Percentiles rank a stretch among this genome's conserved stretches.
Conservation (phyloP, 1,284 basidiomycete genomes). For the Xerocomus alliaceus region DNA sequence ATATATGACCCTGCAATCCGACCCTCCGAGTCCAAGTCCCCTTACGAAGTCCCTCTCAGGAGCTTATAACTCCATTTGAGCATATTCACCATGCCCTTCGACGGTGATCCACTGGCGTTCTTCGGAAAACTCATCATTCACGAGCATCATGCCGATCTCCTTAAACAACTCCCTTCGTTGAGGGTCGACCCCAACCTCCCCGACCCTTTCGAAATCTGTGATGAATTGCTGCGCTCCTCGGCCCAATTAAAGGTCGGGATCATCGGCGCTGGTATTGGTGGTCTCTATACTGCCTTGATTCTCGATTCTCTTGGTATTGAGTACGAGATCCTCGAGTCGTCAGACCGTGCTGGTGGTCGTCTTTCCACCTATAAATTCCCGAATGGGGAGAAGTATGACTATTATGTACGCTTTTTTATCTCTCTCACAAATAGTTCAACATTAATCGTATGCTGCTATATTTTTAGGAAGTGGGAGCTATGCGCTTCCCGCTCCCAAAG, state of each 20-base stretch:
- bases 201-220: background rate
- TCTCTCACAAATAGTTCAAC: background rate
- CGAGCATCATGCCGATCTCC: conserved; percentile 10
- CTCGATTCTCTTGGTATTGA: conserved; percentile 41
- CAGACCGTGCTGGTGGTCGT: conserved; percentile 39
- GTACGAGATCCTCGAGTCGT: conserved; percentile 45
- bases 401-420: conserved; percentile 12
- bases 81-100: conserved; percentile 4
- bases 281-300: conserved; percentile 46
- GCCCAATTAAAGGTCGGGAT: conserved; percentile 18
- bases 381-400: conserved; percentile 19
- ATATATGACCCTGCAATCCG: background rate
- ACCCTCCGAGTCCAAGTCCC: background rate
- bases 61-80: background rate
- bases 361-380: conserved; percentile 45
- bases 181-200: background rate
- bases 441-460: background rate
- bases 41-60: background rate
- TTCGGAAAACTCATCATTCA: conserved; percentile 16
- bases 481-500: conserved; percentile 35
- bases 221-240: background rate
- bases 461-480: conserved; percentile 41
- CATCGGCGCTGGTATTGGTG: conserved; percentile 39
- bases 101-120: conserved; percentile 15
- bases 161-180: background rate